Evolutionary conservation across 495 filamentous ascomycete species (phyloP), one percentile per base, ranked within the genome.

Genomic region (Aspergillus affinis): DNA sequence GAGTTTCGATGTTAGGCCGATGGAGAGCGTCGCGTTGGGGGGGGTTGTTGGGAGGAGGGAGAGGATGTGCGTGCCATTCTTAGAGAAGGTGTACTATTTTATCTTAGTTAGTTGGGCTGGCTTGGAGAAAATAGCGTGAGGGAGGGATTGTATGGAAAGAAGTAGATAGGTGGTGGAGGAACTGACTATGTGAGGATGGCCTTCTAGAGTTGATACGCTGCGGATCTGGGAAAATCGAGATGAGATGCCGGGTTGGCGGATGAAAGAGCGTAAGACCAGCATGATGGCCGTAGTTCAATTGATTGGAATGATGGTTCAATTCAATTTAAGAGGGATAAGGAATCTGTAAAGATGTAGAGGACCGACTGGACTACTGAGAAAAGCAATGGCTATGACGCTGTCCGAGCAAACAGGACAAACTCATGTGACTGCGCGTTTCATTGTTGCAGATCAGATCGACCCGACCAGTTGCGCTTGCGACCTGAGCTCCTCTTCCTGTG

Each of bases 31-130:
- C 6, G 80, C 71, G 20, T 78, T 88, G 2, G 90, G 90, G 2
- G 93, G 91, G 12, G 82, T 72, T 12, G 87, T 88, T n/a, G 87
- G 79, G 52, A 97, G 86, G 48, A 91, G 82, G 44, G 90, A 85
- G 44, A 97, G 85, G 58, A 90, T 77, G 69, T 89, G 74, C 21
- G 65, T 69, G 51, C 68, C 67, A 57, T 67, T 74, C 15, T 73
- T 67, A 3, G 75, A 82, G 64, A 91, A 88, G 23, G 89, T 79
- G 78, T 93, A 93, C 91, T 96, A 59, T 13, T 8, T 8, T 41
- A 5, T 41, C 5, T 41, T 41, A 41, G 36, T 15, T 41, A 13
- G 36, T 13, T 15, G 13, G 12, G 6, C 10, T 32, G 12, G 36
- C 15, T 41, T 6, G 29, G 29, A 32, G 29, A 10, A 6, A 32